Conservation (phyloP, 176 grass and related monocot genomes). For the Oryza brachyantha region DNA sequence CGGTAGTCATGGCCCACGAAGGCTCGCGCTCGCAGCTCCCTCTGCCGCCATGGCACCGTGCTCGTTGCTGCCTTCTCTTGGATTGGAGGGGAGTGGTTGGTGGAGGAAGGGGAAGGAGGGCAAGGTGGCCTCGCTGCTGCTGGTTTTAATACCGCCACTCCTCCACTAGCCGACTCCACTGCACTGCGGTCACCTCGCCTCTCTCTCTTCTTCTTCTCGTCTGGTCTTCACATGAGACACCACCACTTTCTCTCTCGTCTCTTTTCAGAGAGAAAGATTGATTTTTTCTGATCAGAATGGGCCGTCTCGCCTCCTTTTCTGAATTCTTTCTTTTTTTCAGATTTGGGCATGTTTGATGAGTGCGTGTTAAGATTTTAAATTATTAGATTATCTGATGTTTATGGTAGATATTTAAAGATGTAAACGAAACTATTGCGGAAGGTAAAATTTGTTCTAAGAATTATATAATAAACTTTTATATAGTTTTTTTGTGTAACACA, state of each 20-base stretch:
- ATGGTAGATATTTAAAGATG: no score
- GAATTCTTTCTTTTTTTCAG: neutral
- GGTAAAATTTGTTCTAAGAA: no score
- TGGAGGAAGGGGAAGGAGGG: neutral
- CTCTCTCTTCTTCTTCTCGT: no score
- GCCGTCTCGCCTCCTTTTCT: neutral
- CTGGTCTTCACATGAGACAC: neutral
- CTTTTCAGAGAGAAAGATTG: neutral
- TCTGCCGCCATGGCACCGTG: no score
- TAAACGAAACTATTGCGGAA: no score
- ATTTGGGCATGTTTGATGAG: no score
- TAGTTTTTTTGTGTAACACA: no score
- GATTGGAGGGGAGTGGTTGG: neutral
- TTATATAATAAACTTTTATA: no score
- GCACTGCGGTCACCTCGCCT: neutral
- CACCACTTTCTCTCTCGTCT: no score
- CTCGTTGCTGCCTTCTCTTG: neutral
- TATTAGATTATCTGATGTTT: no score
- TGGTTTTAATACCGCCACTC: neutral
- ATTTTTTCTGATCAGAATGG: neutral
- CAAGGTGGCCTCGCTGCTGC: neutral
- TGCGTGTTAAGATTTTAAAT: no score
- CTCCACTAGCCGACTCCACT: neutral
- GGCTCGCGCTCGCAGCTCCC: neutral
- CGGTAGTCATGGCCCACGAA: constrained; percentile 35